These are phyloP conservation scores for Fusarium drepaniforme DNA, from an alignment of 2,329 filamentous ascomycete species.

Conservation along the genomic window DNA sequence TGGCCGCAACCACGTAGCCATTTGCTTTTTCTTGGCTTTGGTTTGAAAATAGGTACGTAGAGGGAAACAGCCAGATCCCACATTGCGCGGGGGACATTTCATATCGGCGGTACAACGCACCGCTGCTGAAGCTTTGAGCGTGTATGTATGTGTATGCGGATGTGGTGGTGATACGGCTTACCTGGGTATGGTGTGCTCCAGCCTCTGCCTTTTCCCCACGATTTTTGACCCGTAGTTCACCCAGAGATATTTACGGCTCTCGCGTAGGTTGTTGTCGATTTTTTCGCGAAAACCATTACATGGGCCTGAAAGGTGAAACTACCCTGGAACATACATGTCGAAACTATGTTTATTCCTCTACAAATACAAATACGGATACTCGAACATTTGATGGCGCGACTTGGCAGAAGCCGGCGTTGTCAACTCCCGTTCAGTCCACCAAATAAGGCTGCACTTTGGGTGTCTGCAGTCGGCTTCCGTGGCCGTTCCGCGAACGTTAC, in stretches of 20 bases:
- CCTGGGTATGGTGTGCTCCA: not conserved
- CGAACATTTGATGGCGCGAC: not conserved
- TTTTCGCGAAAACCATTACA: not conserved
- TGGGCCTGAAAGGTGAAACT: not conserved
- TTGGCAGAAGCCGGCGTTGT: not conserved
- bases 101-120: slow-evolving; percentile 6
- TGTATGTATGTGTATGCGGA: not conserved
- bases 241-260: not conserved
- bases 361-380: not conserved
- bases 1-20: slow-evolving; percentile 15
- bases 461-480: slow-evolving; percentile 24
- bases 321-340: not conserved
- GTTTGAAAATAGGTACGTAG: not conserved
- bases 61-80: slow-evolving; percentile 15
- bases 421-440: not conserved
- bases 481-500: slow-evolving; percentile 35
- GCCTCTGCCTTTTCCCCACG: not conserved
- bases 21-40: not conserved
- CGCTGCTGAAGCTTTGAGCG: not conserved
- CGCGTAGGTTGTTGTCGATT: not conserved
- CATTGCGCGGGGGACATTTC: slow-evolving; percentile 6
- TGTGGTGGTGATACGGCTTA: not conserved
- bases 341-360: not conserved
- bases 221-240: not conserved
- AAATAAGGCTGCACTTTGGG: slow-evolving; percentile 23